phyloP scores from a whole-genome alignment of 1,284 basidiomycete species.

The Ceratobasidium sp. region DNA sequence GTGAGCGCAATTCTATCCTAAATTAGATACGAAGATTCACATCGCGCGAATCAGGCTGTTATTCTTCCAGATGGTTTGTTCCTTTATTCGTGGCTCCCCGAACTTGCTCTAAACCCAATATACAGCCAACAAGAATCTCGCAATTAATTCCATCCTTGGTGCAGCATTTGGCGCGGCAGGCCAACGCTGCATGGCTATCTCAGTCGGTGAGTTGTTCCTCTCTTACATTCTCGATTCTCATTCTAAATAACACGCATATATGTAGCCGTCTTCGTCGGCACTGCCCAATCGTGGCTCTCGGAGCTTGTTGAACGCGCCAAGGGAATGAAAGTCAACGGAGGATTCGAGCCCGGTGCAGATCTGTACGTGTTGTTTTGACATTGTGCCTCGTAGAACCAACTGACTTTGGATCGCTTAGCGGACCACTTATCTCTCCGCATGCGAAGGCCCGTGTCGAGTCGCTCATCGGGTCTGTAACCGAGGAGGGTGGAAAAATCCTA shows the following conservation, averaged over 20 bases:
- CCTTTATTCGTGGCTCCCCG: background rate
- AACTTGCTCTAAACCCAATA: background rate
- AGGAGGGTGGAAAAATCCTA: slow-evolving; percentile 88
- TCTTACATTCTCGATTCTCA: background rate
- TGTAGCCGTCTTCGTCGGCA: slow-evolving; percentile 85
- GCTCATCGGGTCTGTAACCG: slow-evolving; percentile 84
- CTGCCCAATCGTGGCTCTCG: slow-evolving; percentile 85
- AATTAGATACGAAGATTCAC: background rate
- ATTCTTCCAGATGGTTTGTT: slow-evolving; percentile 91
- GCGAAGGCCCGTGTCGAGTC: slow-evolving; percentile 84
- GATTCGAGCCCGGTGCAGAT: slow-evolving; percentile 90
- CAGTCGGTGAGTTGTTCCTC: slow-evolving; percentile 73
- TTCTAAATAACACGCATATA: slow-evolving; percentile 49
- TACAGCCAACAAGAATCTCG: slow-evolving; percentile 92
- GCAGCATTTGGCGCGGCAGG: slow-evolving; percentile 98
- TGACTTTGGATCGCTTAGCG: slow-evolving; percentile 64
- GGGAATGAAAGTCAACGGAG: slow-evolving; percentile 87
- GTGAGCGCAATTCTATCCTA: slow-evolving; percentile 54
- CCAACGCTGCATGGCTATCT: slow-evolving; percentile 96
- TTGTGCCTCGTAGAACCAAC: background rate
- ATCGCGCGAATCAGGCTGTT: slow-evolving; percentile 61
- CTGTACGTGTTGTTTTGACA: slow-evolving; percentile 68
- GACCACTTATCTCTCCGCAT: slow-evolving; percentile 92
- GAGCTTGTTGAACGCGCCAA: slow-evolving; percentile 89
- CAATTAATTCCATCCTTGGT: slow-evolving; percentile 93